A percentile compares a stretch with the other conserved stretches of the same genome.
These are phyloP conservation scores for Tubosaeta sp. DNA, from an alignment of 768 basidiomycete species.

Conservation along the genomic window DNA sequence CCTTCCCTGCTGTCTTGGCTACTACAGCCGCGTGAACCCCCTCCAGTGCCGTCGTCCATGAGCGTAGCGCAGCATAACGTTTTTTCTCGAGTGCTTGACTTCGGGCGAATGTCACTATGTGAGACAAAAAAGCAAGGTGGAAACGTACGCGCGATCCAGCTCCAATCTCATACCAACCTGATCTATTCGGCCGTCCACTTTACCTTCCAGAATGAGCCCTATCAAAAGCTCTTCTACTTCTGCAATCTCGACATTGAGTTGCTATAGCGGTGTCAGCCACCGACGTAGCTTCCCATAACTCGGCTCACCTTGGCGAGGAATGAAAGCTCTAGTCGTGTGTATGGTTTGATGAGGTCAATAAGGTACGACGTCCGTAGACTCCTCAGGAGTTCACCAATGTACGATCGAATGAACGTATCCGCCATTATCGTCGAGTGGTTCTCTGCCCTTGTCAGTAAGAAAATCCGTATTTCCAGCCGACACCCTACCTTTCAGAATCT, in stretches of 20 bases:
- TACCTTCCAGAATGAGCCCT: conserved; percentile 92
- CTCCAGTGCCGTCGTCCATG: conserved; percentile 81
- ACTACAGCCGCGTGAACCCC: conserved; percentile 73
- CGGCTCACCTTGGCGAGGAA: conserved; percentile 82
- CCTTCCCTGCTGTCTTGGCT: conserved; percentile 54
- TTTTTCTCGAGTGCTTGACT: conserved; percentile 88
- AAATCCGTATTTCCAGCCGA: not conserved
- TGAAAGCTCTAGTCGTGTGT: conserved; percentile 87
- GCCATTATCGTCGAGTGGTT: conserved; percentile 96
- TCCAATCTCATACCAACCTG: conserved; percentile 93
- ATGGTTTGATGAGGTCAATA: conserved; percentile 97
- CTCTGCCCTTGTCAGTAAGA: conserved; percentile 43
- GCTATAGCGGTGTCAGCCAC: conserved; percentile 44
- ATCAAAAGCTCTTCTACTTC: conserved; percentile 95
- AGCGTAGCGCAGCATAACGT: conserved; percentile 74
- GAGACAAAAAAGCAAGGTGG: not conserved
- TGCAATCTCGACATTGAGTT: conserved; percentile 88
- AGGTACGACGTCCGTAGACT: conserved; percentile 95
- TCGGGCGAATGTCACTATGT: conserved; percentile 5
- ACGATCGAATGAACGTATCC: conserved; percentile 89
- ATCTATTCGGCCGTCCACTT: conserved; percentile 94
- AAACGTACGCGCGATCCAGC: conserved; percentile 72
- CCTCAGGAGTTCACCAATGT: conserved; percentile 93
- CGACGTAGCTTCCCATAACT: not conserved
- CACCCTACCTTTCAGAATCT: conserved; percentile 76